A percentile compares a stretch with the other conserved stretches of the same genome.
phyloP scores from a whole-genome alignment of 306 rosid genomes.

The Abrus pulchellus region DNA sequence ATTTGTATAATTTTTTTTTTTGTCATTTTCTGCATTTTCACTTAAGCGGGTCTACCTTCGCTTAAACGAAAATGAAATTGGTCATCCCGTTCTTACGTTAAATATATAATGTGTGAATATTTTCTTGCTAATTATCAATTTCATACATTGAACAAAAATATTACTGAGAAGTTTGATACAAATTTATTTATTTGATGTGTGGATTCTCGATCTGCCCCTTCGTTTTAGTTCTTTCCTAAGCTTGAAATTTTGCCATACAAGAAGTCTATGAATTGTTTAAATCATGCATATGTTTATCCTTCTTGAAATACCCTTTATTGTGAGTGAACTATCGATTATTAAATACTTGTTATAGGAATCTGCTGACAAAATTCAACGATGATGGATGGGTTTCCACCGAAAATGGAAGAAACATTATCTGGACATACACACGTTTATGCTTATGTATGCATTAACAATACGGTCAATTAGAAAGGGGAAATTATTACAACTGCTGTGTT shows the following conservation, averaged over 20 bases:
- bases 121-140: too few species aligned
- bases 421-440: constrained; percentile 37
- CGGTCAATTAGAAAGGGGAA: constrained; percentile 27
- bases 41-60: too few species aligned
- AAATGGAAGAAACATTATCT: constrained; percentile 13
- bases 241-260: background rate
- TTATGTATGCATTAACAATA: constrained; percentile 18
- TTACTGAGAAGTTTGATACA: too few species aligned
- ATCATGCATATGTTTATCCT: background rate
- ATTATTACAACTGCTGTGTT: background rate
- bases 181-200: too few species aligned
- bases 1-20: too few species aligned
- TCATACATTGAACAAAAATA: too few species aligned
- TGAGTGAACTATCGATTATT: background rate
- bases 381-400: constrained; percentile 6
- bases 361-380: constrained; percentile 5
- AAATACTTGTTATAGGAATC: background rate
- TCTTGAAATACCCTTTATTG: background rate
- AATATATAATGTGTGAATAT: too few species aligned
- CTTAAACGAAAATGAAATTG: too few species aligned
- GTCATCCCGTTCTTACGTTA: too few species aligned
- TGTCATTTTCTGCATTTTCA: too few species aligned
- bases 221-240: background rate
- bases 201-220: too few species aligned
- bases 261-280: background rate